Evolutionary conservation across 1,139 yeast genomes (phyloP).

Genomic region (Cylindricascospora bacillispora): DNA sequence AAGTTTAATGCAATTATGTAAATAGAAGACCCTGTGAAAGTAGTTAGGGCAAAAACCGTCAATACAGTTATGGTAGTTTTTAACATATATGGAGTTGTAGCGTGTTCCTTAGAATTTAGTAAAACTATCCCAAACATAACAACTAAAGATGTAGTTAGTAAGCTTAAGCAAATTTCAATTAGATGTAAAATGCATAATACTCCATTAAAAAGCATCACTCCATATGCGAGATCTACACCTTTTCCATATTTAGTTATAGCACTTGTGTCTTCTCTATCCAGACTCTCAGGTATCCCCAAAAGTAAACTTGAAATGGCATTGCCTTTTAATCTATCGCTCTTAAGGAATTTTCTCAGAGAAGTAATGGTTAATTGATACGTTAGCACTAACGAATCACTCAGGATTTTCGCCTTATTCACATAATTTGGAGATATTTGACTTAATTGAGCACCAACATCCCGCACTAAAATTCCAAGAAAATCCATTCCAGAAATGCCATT

Average conservation of each 20-base stretch:
- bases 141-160: conserved; percentile 4
- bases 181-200: conserved; percentile 4
- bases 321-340: conserved; percentile 4
- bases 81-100: conserved; percentile 5
- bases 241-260: conserved; percentile 4
- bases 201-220: conserved; percentile 7
- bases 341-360: conserved; percentile 9
- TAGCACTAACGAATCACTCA: conserved; percentile 18
- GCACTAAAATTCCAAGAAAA: conserved; percentile 15
- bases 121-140: conserved; percentile 9
- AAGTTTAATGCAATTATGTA: conserved; percentile 9
- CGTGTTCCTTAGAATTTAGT: conserved; percentile 5
- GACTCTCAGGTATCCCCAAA: conserved; percentile 1
- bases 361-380: conserved; percentile 12
- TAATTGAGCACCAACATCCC: conserved; percentile 23
- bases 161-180: conserved; percentile 3
- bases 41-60: conserved; percentile 6
- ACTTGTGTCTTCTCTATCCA: conserved; percentile 2
- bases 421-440: conserved; percentile 14
- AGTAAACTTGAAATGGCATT: conserved; percentile 3
- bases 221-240: conserved; percentile 10
- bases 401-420: conserved; percentile 10
- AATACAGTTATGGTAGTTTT: conserved; percentile 5
- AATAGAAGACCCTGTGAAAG: conserved; percentile 5
- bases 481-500: conserved; percentile 19